These are phyloP conservation scores for Coelastrella sp. DNA, from an alignment of 139 green algal genomes.

Conservation along the genomic window DNA sequence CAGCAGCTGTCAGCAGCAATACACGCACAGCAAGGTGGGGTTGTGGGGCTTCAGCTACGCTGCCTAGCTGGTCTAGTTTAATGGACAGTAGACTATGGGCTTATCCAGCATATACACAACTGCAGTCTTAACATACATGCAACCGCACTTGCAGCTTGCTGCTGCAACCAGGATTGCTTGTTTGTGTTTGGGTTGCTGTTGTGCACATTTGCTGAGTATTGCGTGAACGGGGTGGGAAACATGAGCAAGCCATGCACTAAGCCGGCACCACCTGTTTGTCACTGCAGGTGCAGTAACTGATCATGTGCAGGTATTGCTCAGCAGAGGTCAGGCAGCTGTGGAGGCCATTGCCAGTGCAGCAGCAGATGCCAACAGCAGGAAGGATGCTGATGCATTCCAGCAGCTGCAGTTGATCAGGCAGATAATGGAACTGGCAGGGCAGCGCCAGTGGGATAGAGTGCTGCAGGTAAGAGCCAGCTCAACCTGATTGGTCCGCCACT, in stretches of 20 bases:
- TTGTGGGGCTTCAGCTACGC: background rate
- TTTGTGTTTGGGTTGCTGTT: background rate
- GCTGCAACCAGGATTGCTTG: background rate
- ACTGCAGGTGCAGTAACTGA: conserved; percentile 17
- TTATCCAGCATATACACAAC: background rate
- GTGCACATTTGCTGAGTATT: too few relatives aligned
- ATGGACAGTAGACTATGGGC: too few relatives aligned
- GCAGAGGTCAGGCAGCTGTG: conserved; percentile 40
- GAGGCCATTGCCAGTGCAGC: conserved; percentile 35
- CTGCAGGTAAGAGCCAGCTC: conserved; percentile 54
- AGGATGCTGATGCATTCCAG: conserved; percentile 42
- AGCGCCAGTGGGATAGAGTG: conserved; percentile 34
- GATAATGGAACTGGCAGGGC: conserved; percentile 30
- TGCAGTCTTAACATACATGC: background rate
- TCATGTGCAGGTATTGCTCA: background rate
- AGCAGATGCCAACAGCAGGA: conserved; percentile 15
- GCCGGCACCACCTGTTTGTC: background rate
- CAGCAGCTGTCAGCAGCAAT: conserved; percentile 67
- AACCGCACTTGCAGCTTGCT: background rate
- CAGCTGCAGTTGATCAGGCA: conserved; percentile 43
- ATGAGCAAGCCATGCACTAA: background rate
- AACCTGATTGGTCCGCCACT: too few relatives aligned
- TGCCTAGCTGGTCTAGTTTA: background rate
- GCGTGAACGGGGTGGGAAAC: too few relatives aligned
- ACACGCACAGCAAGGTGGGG: background rate